A percentile compares a stretch with the other conserved stretches of the same genome.
These are phyloP conservation scores for Pythium phragmitis DNA, from an alignment of 352 stramenopile genomes.

Conservation along the genomic window DNA sequence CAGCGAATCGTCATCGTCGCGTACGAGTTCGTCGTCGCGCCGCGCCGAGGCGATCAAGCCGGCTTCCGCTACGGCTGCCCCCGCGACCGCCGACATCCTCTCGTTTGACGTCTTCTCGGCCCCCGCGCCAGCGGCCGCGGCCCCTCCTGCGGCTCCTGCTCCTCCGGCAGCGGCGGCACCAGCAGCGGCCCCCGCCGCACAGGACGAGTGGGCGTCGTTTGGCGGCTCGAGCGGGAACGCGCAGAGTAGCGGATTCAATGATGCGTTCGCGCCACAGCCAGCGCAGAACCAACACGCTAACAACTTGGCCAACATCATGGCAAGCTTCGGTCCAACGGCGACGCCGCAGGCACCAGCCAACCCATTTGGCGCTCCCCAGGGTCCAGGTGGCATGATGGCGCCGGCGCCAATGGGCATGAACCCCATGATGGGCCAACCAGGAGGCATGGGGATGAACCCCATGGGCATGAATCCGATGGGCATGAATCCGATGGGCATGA, in stretches of 20 bases:
- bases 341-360: constrained; percentile 28
- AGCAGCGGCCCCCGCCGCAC: constrained; percentile 30
- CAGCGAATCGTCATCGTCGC: constrained; percentile 8
- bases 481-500: constrained; percentile 42
- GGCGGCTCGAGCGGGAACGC: constrained; percentile 48
- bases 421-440: constrained; percentile 36
- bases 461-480: constrained; percentile 37
- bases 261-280: constrained; percentile 48
- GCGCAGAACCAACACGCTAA: constrained; percentile 53
- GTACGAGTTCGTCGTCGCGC: constrained; percentile 32
- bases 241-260: constrained; percentile 22
- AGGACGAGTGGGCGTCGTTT: constrained; percentile 81
- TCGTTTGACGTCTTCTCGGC: constrained; percentile 69
- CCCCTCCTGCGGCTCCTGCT: constrained; percentile 12
- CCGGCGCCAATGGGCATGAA: constrained; percentile 39
- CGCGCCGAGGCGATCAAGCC: constrained; percentile 34
- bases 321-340: constrained; percentile 57
- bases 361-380: constrained; percentile 40
- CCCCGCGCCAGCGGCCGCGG: constrained; percentile 25
- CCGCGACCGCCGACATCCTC: constrained; percentile 57
- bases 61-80: constrained; percentile 16
- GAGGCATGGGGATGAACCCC: constrained; percentile 37
- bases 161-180: constrained; percentile 17
- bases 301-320: constrained; percentile 88
- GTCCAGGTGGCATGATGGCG: constrained; percentile 34